A percentile compares a stretch with the other conserved stretches of the same genome.
Conservation (phyloP, 2,329 filamentous ascomycete genomes). For the Paraphoma chrysanthemicola region DNA sequence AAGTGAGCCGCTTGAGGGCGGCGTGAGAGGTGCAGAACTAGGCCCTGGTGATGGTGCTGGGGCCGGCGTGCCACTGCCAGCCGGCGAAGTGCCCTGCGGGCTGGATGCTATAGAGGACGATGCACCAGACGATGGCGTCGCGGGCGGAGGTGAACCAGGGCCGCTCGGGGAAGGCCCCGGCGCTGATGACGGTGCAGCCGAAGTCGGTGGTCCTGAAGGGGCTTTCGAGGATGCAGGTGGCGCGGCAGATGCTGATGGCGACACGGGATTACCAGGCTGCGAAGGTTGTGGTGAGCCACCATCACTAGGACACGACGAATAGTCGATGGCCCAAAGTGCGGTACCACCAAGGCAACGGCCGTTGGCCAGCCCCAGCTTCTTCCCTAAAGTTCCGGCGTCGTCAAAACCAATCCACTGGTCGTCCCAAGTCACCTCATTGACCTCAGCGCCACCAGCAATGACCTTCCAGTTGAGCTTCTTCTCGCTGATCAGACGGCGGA, state of each 20-base stretch:
- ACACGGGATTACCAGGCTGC: background rate
- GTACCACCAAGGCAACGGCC: conserved; percentile 33
- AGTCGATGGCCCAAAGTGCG: conserved; percentile 30
- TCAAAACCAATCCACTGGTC: conserved; percentile 53
- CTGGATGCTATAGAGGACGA: background rate
- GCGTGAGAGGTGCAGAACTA: background rate
- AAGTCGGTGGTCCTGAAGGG: background rate
- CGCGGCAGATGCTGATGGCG: background rate
- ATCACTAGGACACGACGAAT: conserved; percentile 13
- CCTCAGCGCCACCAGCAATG: conserved; percentile 35
- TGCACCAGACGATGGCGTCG: background rate
- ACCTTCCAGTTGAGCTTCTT: conserved; percentile 25
- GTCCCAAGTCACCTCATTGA: conserved; percentile 45
- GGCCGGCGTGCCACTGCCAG: background rate
- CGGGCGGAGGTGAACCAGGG: background rate
- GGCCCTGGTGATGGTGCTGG: background rate
- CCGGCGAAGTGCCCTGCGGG: background rate
- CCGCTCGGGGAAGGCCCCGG: background rate
- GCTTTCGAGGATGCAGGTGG: background rate
- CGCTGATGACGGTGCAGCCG: background rate
- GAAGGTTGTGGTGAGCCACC: background rate
- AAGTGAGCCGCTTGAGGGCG: background rate
- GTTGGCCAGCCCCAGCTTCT: conserved; percentile 26
- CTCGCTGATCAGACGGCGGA: conserved; percentile 37
- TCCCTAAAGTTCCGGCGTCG: conserved; percentile 39